Evolutionary conservation across 768 basidiomycete species (phyloP).

Genomic region (Stropharia rugosoannulata): DNA sequence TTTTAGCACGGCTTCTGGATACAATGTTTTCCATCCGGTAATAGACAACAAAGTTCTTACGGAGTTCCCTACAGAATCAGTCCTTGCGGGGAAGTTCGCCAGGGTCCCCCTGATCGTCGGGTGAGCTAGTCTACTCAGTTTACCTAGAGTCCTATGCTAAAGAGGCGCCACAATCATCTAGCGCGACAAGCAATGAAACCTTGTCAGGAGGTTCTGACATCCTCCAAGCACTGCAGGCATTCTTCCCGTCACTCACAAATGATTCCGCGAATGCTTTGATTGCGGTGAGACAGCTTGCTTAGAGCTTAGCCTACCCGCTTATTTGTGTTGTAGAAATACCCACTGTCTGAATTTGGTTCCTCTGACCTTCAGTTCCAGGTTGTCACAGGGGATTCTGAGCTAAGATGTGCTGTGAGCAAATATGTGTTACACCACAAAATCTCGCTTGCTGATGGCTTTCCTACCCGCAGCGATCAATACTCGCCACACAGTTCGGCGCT

Average conservation of each 20-base stretch:
- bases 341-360: slow-evolving; percentile 41
- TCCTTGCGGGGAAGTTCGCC: slow-evolving; percentile 43
- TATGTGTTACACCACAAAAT: background rate
- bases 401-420: slow-evolving; percentile 53
- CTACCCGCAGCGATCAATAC: slow-evolving; percentile 29
- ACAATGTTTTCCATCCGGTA: slow-evolving; percentile 51
- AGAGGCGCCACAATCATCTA: slow-evolving; percentile 4
- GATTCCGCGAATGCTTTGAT: slow-evolving; percentile 20
- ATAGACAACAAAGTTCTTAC: slow-evolving; percentile 52
- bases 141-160: background rate
- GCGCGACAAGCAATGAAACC: slow-evolving; percentile 63
- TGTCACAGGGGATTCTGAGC: slow-evolving; percentile 46
- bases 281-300: slow-evolving; percentile 34
- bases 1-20: slow-evolving; percentile 36
- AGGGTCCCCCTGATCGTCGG: slow-evolving; percentile 60
- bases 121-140: slow-evolving; percentile 29
- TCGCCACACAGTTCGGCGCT: slow-evolving; percentile 40
- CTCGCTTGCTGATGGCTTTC: slow-evolving; percentile 25
- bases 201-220: slow-evolving; percentile 41
- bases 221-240: slow-evolving; percentile 32
- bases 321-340: slow-evolving; percentile 34
- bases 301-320: background rate
- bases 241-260: slow-evolving; percentile 45
- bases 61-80: slow-evolving; percentile 46
- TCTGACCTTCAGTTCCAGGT: slow-evolving; percentile 40